Conservation (phyloP, 2,329 filamentous ascomycete species). For the Neospermospora avenae region DNA sequence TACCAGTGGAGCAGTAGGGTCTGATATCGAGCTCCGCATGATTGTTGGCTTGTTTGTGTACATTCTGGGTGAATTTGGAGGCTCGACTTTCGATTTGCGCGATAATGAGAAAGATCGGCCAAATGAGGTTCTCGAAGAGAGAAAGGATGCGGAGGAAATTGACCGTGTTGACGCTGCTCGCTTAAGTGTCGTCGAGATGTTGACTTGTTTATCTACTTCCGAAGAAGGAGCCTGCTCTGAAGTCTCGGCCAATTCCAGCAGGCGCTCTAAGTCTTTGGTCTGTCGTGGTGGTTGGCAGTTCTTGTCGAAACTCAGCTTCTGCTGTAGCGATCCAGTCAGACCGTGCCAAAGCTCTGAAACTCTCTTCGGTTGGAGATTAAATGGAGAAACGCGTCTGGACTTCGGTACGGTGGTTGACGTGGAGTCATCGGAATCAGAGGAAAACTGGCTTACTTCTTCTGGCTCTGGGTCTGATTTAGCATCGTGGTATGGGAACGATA, state of each 20-base stretch:
- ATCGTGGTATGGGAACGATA: too few species aligned
- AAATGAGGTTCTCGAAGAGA: too few species aligned
- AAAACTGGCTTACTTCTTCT: background rate
- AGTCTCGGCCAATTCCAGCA: too few species aligned
- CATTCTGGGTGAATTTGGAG: background rate
- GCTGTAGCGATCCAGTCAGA: background rate
- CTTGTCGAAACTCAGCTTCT: background rate
- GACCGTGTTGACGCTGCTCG: too few species aligned
- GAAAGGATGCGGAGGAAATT: too few species aligned
- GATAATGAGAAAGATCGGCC: too few species aligned
- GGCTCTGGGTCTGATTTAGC: background rate
- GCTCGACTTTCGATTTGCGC: too few species aligned
- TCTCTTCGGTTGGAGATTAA: background rate
- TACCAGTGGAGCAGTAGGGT: background rate
- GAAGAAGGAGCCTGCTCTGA: too few species aligned
- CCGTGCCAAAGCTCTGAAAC: background rate
- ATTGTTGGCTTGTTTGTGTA: background rate
- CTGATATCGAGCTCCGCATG: background rate
- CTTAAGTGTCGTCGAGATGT: too few species aligned
- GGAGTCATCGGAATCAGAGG: background rate
- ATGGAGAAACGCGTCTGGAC: background rate
- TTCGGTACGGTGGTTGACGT: background rate
- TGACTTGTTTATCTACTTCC: too few species aligned
- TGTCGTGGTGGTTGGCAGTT: background rate
- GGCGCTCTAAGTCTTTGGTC: background rate